Percentiles rank a stretch among this genome's conserved stretches.
phyloP scores from a whole-genome alignment of 75 land plant genomes.

The Cryptomeria japonica region DNA sequence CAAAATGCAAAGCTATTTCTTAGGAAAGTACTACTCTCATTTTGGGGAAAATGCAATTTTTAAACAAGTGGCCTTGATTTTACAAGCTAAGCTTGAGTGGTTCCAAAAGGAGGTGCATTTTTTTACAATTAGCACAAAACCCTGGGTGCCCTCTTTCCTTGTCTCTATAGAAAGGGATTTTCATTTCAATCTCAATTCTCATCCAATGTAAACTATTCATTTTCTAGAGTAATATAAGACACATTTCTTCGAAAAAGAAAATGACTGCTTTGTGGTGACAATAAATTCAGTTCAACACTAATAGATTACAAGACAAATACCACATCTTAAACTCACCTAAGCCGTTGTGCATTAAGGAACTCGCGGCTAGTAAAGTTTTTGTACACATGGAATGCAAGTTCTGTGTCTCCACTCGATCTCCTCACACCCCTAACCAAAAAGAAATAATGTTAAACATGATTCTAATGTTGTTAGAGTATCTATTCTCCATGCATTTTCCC shows the following conservation, averaged over 20 bases:
- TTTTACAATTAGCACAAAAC: too few relatives aligned
- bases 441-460: not conserved
- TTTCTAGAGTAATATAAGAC: not conserved
- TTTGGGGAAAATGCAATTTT: too few relatives aligned
- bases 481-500: not conserved
- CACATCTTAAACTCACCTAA: slow-evolving; percentile 48
- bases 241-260: not conserved
- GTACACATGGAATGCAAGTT: slow-evolving; percentile 66
- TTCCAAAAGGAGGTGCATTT: too few relatives aligned
- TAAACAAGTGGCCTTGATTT: too few relatives aligned
- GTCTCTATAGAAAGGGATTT: too few relatives aligned
- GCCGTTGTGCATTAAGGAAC: slow-evolving; percentile 76
- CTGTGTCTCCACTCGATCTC: slow-evolving; percentile 68
- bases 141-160: too few relatives aligned
- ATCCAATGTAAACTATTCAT: not conserved
- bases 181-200: too few relatives aligned
- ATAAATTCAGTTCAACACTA: not conserved
- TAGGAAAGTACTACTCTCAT: too few relatives aligned
- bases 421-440: slow-evolving; percentile 26
- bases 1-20: too few relatives aligned
- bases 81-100: too few relatives aligned
- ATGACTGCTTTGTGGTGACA: not conserved
- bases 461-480: not conserved
- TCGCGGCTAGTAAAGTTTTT: slow-evolving; percentile 62
- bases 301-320: not conserved